Evolutionary conservation across 352 stramenopile genomes (phyloP), one percentile per base, ranked within the genome.

Genomic region (Pythium phragmiticola): DNA sequence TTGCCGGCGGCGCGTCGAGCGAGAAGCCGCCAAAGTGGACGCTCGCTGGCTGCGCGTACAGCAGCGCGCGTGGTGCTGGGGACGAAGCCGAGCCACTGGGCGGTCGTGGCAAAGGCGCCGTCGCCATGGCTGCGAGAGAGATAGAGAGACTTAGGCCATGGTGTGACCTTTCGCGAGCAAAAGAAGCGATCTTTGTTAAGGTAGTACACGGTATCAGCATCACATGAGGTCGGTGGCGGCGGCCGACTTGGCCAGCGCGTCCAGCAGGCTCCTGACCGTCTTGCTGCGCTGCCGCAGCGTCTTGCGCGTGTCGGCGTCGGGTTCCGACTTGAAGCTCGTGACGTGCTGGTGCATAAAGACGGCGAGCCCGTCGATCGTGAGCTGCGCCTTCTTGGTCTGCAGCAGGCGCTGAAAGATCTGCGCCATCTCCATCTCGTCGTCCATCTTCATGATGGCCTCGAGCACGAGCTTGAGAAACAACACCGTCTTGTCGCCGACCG

Each of bases 11-110:
- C 48, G 83, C 63, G 6, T 78, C 73, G 21, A 96, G 72, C 42
- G 72, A 63, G 65, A 96, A 97, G 53, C 89, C 87, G 17, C 88
- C 84, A 56, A 97, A 97, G 68, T 97, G 90, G n/a, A 96, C 72
- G 57, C 78, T 88, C n/a, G 77, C 50, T 5, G 80, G 82, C 41
- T 79, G 72, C 14, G 79, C 67, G 47, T 76, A 87, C 16, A 90
- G 68, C 19, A 89, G 39, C 39, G 7, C 39, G 7, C 39, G 39
- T 46, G 39, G 13, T 6, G 39, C 39, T 8, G 39, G 3, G 16
- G 39, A 21, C 9, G 39, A 7, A 19, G 39, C 26, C 4, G 26
- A 30, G 26, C 26, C 26, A 30, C 26, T 30, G 0, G 26, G 26
- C 26, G 26, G 26, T 5, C 26, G 26, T 5, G 26, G 26, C 26